Base-by-base conservation (phyloP, 345 rosid species). In the Carallia pectinifolia region DNA sequence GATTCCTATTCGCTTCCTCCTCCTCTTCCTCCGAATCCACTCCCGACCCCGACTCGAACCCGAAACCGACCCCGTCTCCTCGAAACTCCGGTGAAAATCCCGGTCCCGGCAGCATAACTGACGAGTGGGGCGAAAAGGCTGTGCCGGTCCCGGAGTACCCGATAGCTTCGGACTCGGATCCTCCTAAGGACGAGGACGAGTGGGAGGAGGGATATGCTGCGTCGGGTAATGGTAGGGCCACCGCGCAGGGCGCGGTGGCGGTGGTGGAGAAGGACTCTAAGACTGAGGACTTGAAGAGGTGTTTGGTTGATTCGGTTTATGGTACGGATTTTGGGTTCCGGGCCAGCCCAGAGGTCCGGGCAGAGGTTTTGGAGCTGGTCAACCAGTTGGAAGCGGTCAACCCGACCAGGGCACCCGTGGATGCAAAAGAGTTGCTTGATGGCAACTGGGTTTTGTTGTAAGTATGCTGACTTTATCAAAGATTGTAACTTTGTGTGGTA, bases 391-490 rank as follows among this genome's bases (percentile, higher is more conserved):
- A 95, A 76, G 88, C 93, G 27, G 60, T 75, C 47, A 95, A 89
- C 70, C 97, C 99, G 1, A 92, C 88, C 16, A 81, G 77, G 2
- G 87, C 87, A 16, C 96, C 97, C 4, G 77, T 90, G 10, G 90
- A 95, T 74, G 84, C 85, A 1, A 62, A 90, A 34, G 83, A 74
- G 61, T 70, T 84, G 72, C 96, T 95, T 53, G 93, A 92, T 50
- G 99, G 99, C 70, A 85, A 87, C 62, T 95, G 99, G 97, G 79
- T 95, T 66, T 84, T 95, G 80, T 77, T 89, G 99, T 95, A 82
- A 95, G 97, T 81, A 40, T 27, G 12, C 1, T 16, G n/a, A 17
- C 9, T 53, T 36, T 38, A 1, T 44, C 58, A 6, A 23, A 30
- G 30, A 3, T 50, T 62, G 10, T 10, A 23, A 55, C 52, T 39